Conservation (phyloP, 441 rosid species). For the Arabidopsis lyrata region DNA sequence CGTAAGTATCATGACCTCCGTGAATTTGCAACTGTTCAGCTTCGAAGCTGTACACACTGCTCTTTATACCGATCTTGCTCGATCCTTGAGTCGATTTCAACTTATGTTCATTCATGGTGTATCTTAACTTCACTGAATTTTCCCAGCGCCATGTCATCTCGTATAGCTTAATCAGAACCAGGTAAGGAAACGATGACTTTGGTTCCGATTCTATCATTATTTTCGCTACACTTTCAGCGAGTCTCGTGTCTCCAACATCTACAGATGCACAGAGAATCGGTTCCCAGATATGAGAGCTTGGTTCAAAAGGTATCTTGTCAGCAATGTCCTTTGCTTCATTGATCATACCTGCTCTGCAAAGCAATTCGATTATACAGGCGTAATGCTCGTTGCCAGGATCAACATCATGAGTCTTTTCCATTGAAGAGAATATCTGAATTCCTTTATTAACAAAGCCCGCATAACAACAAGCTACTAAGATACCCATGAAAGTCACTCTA, state of each 20-base stretch:
- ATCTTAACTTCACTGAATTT: constrained; percentile 56
- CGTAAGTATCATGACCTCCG: constrained; percentile 55
- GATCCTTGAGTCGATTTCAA: constrained; percentile 50
- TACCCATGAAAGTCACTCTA: constrained; percentile 62
- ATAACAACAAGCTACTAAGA: constrained; percentile 67
- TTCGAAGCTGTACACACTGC: constrained; percentile 49
- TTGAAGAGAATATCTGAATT: constrained; percentile 58
- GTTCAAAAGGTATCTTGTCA: constrained; percentile 56
- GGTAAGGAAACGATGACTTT: constrained; percentile 53
- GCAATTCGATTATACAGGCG: constrained; percentile 55
- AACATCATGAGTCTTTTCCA: constrained; percentile 55
- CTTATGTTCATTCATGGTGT: constrained; percentile 49
- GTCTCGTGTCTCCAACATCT: constrained; percentile 47
- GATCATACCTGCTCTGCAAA: constrained; percentile 57
- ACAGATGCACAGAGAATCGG: constrained; percentile 50
- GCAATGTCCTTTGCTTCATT: constrained; percentile 52
- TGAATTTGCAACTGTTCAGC: constrained; percentile 58
- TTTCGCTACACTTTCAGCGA: constrained; percentile 54
- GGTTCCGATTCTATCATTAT: constrained; percentile 56
- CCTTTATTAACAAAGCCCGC: constrained; percentile 60
- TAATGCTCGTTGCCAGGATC: constrained; percentile 61
- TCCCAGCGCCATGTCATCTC: constrained; percentile 76
- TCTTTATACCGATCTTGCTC: constrained; percentile 66
- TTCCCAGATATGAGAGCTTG: constrained; percentile 57
- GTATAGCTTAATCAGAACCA: constrained; percentile 56